Evolutionary conservation across 495 filamentous ascomycete species (phyloP).

Genomic region (Lichenothelia convexa): DNA sequence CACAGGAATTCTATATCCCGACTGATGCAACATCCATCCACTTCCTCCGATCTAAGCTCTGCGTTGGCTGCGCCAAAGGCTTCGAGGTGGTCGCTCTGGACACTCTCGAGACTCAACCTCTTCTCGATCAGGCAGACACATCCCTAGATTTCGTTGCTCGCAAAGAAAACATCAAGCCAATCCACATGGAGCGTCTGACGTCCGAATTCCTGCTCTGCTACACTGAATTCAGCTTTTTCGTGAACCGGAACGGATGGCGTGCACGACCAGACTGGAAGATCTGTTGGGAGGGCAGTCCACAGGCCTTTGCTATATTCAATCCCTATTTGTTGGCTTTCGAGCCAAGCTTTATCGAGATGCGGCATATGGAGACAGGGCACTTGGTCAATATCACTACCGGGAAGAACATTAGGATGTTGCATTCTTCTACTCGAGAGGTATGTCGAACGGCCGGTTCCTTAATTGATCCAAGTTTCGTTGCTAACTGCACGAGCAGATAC

Average conservation of each 20-base stretch:
- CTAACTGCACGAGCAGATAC: slow-evolving; percentile 40
- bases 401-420: slow-evolving; percentile 91
- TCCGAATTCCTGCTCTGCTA: slow-evolving; percentile 97
- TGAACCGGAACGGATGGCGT: slow-evolving; percentile 96
- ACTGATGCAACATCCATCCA: slow-evolving; percentile 92
- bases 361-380: slow-evolving; percentile 80
- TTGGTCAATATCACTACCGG: slow-evolving; percentile 85
- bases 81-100: slow-evolving; percentile 97
- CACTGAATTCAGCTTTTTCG: slow-evolving; percentile 95
- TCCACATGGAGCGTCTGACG: slow-evolving; percentile 90
- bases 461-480: neutral
- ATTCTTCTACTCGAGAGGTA: slow-evolving; percentile 91
- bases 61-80: slow-evolving; percentile 82
- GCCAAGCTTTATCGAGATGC: slow-evolving; percentile 93
- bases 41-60: slow-evolving; percentile 90
- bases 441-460: slow-evolving; percentile 15
- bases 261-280: slow-evolving; percentile 92
- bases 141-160: slow-evolving; percentile 90
- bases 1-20: slow-evolving; percentile 87
- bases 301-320: slow-evolving; percentile 78
- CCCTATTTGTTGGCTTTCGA: slow-evolving; percentile 97
- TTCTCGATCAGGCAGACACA: slow-evolving; percentile 95
- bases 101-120: slow-evolving; percentile 88
- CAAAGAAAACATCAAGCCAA: slow-evolving; percentile 85
- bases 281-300: slow-evolving; percentile 87